Evolutionary conservation across 2,329 filamentous ascomycete species (phyloP), one percentile per base, ranked within the genome.

Genomic region (Trichophaea hybrida): DNA sequence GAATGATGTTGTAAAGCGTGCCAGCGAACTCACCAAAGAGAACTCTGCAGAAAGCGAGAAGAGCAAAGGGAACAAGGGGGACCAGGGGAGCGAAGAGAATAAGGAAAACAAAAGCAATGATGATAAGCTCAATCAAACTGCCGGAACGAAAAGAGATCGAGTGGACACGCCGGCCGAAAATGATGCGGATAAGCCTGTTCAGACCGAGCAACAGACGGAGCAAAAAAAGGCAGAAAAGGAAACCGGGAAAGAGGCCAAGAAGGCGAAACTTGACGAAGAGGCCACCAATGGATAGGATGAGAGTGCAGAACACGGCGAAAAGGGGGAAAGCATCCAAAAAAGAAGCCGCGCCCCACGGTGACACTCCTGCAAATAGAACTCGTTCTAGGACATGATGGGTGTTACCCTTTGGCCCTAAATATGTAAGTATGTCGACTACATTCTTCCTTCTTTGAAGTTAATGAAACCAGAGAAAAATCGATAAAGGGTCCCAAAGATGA

Each of bases 1-100:
- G 52, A 82, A 84, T 66, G 81, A 84, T 69, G 65, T 65, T 38
- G 64, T 64, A 51, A 68, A 84, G 73, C 75, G 75, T 63, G 79
- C 80, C 10, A 78, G 75, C 48, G 81, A 84, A 71, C 72, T 84
- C 33, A 75, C 77, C 2, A 68, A 62, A 17, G 58, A 61, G 54
- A 59, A 53, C 5, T 50, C 58, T 10, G 48, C 24, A 17, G 52
- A 55, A 33, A 34, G 40, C 6, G 54, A 50, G 46, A 33, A 70
- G 64, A 64, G 70, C 60, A 64, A 53, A 55, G 55, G 60, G 7
- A 60, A 62, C 50, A 62, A 64, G 57, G 55, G 59, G 56, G 61
- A 61, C n/a, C 56, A 57, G 38, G 55, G 53, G 17, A 52, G 31
- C n/a, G 64, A 59, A 1, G 60, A 69, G 34, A 67, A 71, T 12